Evolutionary conservation across 1,284 basidiomycete species (phyloP).

Genomic region (Cryptococcus sp.): DNA sequence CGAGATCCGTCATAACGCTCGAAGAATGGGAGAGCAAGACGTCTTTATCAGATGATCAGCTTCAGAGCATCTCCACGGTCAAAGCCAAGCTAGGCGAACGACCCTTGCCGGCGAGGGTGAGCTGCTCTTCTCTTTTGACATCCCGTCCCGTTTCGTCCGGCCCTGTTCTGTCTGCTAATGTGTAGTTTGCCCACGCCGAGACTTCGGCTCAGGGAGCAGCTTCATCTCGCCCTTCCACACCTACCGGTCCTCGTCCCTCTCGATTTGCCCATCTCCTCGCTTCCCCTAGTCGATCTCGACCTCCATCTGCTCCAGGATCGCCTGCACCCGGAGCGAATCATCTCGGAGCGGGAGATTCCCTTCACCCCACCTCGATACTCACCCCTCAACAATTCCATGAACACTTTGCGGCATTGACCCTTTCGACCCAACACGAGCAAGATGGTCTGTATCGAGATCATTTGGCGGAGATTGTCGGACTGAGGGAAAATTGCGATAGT

Average conservation of each 20-base stretch:
- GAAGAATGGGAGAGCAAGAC: conserved; percentile 86
- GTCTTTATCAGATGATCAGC: conserved; percentile 64
- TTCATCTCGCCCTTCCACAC: conserved; percentile 21
- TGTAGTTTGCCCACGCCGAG: conserved; percentile 13
- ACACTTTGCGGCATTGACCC: conserved; percentile 81
- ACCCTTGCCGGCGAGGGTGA: conserved; percentile 66
- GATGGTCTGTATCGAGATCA: conserved; percentile 83
- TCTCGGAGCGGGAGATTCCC: conserved; percentile 39
- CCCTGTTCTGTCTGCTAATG: no score
- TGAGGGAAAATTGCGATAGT: conserved; percentile 67
- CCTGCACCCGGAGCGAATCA: conserved; percentile 35
- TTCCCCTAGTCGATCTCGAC: conserved; percentile 11
- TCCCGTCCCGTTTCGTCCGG: no score
- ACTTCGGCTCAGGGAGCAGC: conserved; percentile 18
- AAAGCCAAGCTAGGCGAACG: conserved; percentile 60
- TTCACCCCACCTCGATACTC: conserved; percentile 56
- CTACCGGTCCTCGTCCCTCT: conserved; percentile 50
- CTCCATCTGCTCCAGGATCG: conserved; percentile 8
- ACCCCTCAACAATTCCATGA: conserved; percentile 92
- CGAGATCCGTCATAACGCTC: conserved; percentile 46
- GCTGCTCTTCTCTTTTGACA: no score
- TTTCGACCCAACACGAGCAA: conserved; percentile 81
- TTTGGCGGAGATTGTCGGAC: conserved; percentile 63
- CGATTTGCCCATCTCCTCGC: conserved; percentile 8
- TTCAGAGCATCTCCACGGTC: conserved; percentile 60